These are phyloP conservation scores for Leccinum longicurvipes DNA, from an alignment of 768 basidiomycete species.

Conservation along the genomic window DNA sequence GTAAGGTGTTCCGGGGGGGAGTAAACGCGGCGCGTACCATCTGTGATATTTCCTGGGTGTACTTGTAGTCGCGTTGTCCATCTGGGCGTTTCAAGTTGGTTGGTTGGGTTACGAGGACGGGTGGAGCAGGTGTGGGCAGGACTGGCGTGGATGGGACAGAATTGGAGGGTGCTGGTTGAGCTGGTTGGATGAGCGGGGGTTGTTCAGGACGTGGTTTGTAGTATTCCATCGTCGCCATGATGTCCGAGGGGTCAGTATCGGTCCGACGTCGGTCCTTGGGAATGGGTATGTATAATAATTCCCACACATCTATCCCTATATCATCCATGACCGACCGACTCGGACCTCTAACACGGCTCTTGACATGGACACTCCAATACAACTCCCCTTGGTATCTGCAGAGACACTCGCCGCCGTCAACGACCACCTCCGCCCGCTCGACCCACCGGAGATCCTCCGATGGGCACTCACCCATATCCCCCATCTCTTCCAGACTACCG, in stretches of 20 bases:
- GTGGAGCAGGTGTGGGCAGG: constrained; percentile 2
- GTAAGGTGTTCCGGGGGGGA: not conserved
- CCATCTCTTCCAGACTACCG: constrained; percentile 87
- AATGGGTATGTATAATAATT: not conserved
- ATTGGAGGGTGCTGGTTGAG: constrained; percentile 7
- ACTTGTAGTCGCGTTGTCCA: constrained; percentile 70
- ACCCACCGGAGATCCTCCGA: constrained; percentile 78
- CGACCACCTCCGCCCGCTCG: constrained; percentile 60
- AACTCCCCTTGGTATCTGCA: constrained; percentile 54
- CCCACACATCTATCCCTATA: not conserved
- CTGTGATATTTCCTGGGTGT: constrained; percentile 88
- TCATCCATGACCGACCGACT: not conserved
- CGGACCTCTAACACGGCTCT: not conserved
- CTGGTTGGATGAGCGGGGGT: constrained; percentile 13
- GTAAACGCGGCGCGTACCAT: constrained; percentile 52
- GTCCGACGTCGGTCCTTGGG: too few species aligned
- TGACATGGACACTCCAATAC: constrained; percentile 42
- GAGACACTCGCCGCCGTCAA: constrained; percentile 70
- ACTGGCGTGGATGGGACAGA: constrained; percentile 24
- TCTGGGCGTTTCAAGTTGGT: constrained; percentile 18
- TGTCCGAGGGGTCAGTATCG: too few species aligned
- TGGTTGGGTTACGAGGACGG: constrained; percentile 7
- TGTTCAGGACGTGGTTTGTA: constrained; percentile 29
- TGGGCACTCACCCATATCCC: constrained; percentile 86
- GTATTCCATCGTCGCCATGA: constrained; percentile 22